phyloP scores from a whole-genome alignment of 768 basidiomycete genomes.

The Trametes cubensis region DNA sequence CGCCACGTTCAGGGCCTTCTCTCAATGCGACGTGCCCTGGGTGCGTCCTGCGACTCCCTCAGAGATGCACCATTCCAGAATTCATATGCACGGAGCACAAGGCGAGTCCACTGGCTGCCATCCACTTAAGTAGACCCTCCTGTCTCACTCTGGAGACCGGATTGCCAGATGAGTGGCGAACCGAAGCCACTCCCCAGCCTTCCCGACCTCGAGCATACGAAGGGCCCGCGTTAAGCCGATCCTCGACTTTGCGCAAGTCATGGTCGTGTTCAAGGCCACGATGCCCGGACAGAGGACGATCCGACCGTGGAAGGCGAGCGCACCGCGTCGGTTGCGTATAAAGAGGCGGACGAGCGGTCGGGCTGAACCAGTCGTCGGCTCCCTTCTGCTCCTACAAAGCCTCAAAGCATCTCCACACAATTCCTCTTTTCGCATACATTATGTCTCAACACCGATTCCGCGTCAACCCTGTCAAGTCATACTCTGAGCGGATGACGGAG shows the following conservation, averaged over 20 bases:
- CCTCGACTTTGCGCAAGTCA: conserved; percentile 5
- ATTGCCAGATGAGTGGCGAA: conserved; percentile 14
- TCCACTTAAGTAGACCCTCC: conserved; percentile 7
- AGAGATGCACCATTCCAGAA: conserved; percentile 10
- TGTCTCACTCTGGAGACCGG: neutral
- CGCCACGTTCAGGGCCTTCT: neutral
- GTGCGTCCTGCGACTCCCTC: conserved; percentile 6
- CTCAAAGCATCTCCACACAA: neutral
- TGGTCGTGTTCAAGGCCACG: conserved; percentile 4
- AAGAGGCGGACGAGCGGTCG: neutral
- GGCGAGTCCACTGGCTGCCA: neutral
- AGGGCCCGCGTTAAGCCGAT: conserved; percentile 16
- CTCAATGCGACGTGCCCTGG: neutral
- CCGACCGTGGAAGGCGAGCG: conserved; percentile 1
- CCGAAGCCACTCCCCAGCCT: neutral
- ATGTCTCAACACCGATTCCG: conserved; percentile 31
- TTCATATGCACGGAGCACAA: neutral
- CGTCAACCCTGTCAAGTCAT: conserved; percentile 29
- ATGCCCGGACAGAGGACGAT: conserved; percentile 2
- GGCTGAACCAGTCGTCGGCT: neutral
- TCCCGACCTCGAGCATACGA: conserved; percentile 1
- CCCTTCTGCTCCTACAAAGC: neutral
- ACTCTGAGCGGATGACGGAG: conserved; percentile 35
- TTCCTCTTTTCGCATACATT: neutral
- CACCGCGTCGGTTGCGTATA: conserved; percentile 10